These are phyloP conservation scores for Lactarius psammicola DNA, from an alignment of 768 basidiomycete genomes.

Conservation along the genomic window DNA sequence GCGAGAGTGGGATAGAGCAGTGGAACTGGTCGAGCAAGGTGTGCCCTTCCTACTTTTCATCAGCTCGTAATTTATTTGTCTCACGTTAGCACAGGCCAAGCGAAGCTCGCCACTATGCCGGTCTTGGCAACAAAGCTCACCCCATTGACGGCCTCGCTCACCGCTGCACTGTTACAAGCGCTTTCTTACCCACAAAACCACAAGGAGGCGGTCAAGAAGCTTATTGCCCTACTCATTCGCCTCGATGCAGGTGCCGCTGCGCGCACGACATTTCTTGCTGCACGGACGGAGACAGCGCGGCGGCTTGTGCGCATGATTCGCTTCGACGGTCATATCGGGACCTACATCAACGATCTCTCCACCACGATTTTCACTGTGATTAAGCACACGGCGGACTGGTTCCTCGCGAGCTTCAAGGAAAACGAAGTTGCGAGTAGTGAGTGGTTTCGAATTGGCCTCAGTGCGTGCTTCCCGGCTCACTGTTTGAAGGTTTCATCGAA, in stretches of 20 bases:
- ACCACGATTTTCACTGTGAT: slow-evolving; percentile 91
- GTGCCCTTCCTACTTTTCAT: background rate
- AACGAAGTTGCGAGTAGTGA: slow-evolving; percentile 89
- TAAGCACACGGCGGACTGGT: slow-evolving; percentile 99
- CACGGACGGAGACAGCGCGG: slow-evolving; percentile 71
- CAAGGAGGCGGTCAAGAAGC: slow-evolving; percentile 67
- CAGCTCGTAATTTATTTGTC: background rate
- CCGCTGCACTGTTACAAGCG: slow-evolving; percentile 64
- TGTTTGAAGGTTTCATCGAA: slow-evolving; percentile 74
- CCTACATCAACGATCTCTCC: slow-evolving; percentile 85
- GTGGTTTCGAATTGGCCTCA: slow-evolving; percentile 34
- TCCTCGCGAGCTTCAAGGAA: slow-evolving; percentile 91
- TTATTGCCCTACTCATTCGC: slow-evolving; percentile 71
- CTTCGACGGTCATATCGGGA: slow-evolving; percentile 84
- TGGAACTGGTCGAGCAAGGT: slow-evolving; percentile 84
- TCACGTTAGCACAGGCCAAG: slow-evolving; percentile 46
- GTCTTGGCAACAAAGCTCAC: slow-evolving; percentile 58
- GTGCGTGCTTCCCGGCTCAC: background rate
- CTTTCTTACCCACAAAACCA: slow-evolving; percentile 75
- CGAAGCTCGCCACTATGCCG: slow-evolving; percentile 56
- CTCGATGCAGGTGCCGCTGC: slow-evolving; percentile 78
- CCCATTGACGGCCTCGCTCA: slow-evolving; percentile 63
- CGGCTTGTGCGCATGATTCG: slow-evolving; percentile 81
- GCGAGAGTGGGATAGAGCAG: slow-evolving; percentile 85
- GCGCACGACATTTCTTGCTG: slow-evolving; percentile 75